Percentiles rank a stretch among this genome's conserved stretches.
Evolutionary conservation across 2,329 filamentous ascomycete species (phyloP).

Genomic region (Apiospora koreana): DNA sequence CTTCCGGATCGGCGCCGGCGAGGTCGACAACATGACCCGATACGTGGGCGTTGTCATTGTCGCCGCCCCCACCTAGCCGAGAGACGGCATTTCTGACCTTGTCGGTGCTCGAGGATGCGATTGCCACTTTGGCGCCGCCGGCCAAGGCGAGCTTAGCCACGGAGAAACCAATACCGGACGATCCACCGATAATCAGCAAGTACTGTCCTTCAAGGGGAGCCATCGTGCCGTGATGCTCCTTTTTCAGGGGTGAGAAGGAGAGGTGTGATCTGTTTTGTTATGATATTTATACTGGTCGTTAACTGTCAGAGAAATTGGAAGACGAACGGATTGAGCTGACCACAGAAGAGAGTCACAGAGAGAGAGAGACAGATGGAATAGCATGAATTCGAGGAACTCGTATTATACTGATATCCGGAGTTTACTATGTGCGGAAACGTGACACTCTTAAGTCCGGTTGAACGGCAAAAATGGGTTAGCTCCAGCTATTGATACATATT

Average conservation of each 20-base stretch:
- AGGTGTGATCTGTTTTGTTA: background rate
- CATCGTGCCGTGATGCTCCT: conserved; percentile 11
- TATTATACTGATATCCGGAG: background rate
- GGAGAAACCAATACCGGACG: conserved; percentile 62
- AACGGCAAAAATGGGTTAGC: background rate
- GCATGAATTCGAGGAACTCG: background rate
- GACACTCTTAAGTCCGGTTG: background rate
- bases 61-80: conserved; percentile 44
- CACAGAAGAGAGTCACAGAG: background rate
- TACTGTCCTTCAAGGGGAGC: conserved; percentile 25
- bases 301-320: background rate
- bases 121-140: conserved; percentile 55
- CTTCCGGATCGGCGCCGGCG: conserved; percentile 44
- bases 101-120: conserved; percentile 57
- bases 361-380: background rate
- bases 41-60: conserved; percentile 27
- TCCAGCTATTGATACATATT: background rate
- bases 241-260: background rate
- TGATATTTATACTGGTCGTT: background rate
- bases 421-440: background rate
- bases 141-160: conserved; percentile 60
- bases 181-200: conserved; percentile 64
- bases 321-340: background rate
- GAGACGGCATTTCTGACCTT: conserved; percentile 49
- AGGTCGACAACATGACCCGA: conserved; percentile 50